These are phyloP conservation scores for Cyberlindnera xylosilytica DNA, from an alignment of 805 yeast species.

Conservation along the genomic window DNA sequence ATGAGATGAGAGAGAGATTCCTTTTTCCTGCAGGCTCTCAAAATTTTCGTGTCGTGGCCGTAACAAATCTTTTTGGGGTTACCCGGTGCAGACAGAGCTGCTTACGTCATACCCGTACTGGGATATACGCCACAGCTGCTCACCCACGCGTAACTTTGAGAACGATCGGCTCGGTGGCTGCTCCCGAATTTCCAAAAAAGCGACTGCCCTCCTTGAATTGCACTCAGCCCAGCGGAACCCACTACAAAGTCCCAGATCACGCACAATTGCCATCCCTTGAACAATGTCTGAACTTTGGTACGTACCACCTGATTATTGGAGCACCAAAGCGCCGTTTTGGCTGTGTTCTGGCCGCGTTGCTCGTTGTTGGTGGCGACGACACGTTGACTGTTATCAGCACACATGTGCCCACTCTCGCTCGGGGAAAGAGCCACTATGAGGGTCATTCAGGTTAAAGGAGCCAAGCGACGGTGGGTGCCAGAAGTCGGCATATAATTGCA, in stretches of 20 bases:
- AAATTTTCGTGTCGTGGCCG: too few species aligned
- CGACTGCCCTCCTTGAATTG: conserved; percentile 1
- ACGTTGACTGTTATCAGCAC: not conserved
- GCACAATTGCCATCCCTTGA: conserved; percentile 3
- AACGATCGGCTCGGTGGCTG: conserved; percentile 9
- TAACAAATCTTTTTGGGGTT: conserved; percentile 5
- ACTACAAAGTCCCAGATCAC: not conserved
- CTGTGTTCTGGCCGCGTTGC: not conserved
- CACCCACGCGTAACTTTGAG: conserved; percentile 6
- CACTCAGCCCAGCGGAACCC: too few species aligned
- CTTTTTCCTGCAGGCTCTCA: not conserved
- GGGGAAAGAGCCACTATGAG: too few species aligned
- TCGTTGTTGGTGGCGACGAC: not conserved
- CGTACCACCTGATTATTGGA: too few species aligned
- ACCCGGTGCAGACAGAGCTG: conserved; percentile 6
- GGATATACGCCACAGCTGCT: conserved; percentile 4
- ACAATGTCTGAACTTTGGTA: conserved; percentile 76
- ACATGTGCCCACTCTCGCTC: not conserved
- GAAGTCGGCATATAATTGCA: too few species aligned
- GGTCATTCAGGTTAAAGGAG: too few species aligned
- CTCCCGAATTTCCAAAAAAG: conserved; percentile 10
- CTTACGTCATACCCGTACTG: conserved; percentile 1
- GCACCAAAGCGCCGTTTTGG: too few species aligned
- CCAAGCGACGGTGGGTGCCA: too few species aligned
- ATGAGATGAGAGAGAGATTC: not conserved